phyloP scores from a whole-genome alignment of 176 grass and related monocot genomes.

The Ensete ventricosum region DNA sequence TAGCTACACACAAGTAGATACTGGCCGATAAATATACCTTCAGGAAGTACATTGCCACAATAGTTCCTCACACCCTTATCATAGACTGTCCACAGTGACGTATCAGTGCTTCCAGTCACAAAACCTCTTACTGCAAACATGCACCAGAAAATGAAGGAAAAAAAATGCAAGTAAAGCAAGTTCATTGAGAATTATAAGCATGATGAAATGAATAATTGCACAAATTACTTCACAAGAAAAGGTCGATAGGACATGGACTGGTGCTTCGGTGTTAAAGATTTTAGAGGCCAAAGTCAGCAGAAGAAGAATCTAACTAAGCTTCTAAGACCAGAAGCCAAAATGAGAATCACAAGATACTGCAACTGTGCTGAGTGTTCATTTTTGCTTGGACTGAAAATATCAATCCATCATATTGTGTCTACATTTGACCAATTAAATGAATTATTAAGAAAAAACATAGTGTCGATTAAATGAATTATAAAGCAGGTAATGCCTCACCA shows the following conservation, averaged over 20 bases:
- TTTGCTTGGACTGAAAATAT: not conserved
- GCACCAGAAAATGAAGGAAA: conserved; percentile 3
- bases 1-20: not conserved
- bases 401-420: not conserved
- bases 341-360: too few species aligned
- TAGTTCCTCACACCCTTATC: conserved; percentile 75
- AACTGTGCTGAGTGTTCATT: too few species aligned
- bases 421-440: not conserved
- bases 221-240: too few species aligned
- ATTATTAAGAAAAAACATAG: not conserved
- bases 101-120: conserved; percentile 93
- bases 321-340: too few species aligned
- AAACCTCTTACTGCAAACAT: conserved; percentile 67
- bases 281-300: too few species aligned
- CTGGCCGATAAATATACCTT: conserved; percentile 27
- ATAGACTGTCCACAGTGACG: conserved; percentile 94
- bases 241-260: too few species aligned
- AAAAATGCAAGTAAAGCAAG: not conserved
- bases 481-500: conserved; percentile 46
- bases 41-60: conserved; percentile 76
- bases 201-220: too few species aligned
- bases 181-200: too few species aligned
- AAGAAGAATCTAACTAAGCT: too few species aligned
- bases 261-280: too few species aligned
- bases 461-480: not conserved